Base-by-base conservation (phyloP, 1,284 basidiomycete genomes). In the Earliella scabrosa region DNA sequence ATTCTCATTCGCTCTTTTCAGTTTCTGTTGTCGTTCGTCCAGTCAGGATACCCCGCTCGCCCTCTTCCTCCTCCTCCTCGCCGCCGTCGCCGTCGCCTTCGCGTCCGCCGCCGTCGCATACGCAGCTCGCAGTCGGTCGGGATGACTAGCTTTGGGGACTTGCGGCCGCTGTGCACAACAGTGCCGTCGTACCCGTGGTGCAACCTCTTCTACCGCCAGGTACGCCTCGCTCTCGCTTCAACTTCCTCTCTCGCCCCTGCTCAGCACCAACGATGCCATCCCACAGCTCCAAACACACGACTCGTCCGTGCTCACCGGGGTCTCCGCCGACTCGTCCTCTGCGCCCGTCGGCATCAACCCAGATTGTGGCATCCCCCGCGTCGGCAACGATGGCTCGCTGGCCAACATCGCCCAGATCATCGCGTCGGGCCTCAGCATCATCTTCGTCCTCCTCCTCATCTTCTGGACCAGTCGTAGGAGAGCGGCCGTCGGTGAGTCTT, bases 401-500 rank as follows among this genome's bases (percentile, higher is more conserved):
- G 86, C 83, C 48, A 92, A 92, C 71, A 81, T 91, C 60, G 88
- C 88, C 61, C 87, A 92, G 70, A 85, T 89, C 68, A 74, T 90
- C 61, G 80, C 79, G 3, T 90, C 87, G 65, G 85, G 74, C 23
- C 64, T 89, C 40, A 85, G 84, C 67, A 71, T 88, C 54, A 49
- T 87, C 36, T 65, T 84, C 61, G 67, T 81, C 26, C 63, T 72
- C n/a, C 66, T 69, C 44, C 77, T 92, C 45, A 75, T 88, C 38
- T 70, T 72, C 31, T 67, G 73, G 54, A 72, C 75, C 24, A 73
- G 68, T 44, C 69, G 79, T 34, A 70, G 84, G 56, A 80, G 77
- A 61, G 83, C 83, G 44, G 83, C 80, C 63, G 82, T 79, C 61
- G 82, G 73, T 70, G 62, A 61, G 73, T 71, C 13, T 31, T 41